Conservation (phyloP, 2,329 filamentous ascomycete species). For the Cladophialophora yegresii region DNA sequence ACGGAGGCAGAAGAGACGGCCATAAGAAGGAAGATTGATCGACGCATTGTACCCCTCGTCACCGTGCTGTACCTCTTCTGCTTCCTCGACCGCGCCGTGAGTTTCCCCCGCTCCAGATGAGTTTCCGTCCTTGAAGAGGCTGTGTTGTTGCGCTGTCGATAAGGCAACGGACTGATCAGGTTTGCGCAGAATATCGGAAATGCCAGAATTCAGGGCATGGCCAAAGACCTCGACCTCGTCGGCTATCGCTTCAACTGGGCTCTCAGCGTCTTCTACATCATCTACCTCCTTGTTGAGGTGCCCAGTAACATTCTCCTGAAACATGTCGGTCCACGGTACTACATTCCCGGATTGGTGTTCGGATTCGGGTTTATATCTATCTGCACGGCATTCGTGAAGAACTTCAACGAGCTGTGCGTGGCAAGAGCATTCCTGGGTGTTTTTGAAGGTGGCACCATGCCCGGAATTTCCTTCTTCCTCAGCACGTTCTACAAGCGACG, state of each 20-base stretch:
- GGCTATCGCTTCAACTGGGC: conserved; percentile 47
- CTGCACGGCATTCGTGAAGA: conserved; percentile 55
- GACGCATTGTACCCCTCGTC: conserved; percentile 30
- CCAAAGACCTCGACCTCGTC: conserved; percentile 51
- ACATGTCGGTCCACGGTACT: conserved; percentile 43
- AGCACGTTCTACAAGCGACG: conserved; percentile 59
- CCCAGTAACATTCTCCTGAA: conserved; percentile 67
- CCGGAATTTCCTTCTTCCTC: conserved; percentile 60
- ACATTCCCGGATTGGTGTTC: conserved; percentile 38
- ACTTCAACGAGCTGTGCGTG: conserved; percentile 53
- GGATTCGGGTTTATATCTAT: conserved; percentile 45
- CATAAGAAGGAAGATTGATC: conserved; percentile 32
- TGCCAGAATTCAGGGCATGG: conserved; percentile 45
- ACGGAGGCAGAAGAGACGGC: conserved; percentile 32
- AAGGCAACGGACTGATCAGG: background rate
- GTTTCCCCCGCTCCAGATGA: background rate
- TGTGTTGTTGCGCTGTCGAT: background rate
- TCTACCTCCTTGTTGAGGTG: conserved; percentile 50
- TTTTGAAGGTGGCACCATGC: conserved; percentile 44
- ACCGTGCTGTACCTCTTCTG: conserved; percentile 33
- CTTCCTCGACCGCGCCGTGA: conserved; percentile 31
- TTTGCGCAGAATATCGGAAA: conserved; percentile 20
- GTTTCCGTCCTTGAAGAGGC: background rate
- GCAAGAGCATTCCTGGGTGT: conserved; percentile 54
- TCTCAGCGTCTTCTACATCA: conserved; percentile 52